Evolutionary conservation across 2,329 filamentous ascomycete species (phyloP).

Genomic region (Cephalotrichum gorgonifer): DNA sequence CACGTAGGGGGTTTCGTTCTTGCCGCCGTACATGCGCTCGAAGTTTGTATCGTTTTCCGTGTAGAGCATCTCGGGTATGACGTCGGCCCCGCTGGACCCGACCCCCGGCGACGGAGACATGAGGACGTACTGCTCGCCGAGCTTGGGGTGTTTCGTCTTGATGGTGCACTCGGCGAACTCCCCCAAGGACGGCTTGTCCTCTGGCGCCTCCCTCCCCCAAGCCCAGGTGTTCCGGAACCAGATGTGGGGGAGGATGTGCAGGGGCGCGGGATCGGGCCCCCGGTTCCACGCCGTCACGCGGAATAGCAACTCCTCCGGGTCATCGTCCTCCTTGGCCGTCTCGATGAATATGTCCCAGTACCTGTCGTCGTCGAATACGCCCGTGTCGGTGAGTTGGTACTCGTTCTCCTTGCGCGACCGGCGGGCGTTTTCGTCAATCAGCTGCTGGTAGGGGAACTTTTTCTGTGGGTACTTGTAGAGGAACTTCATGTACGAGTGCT

Average conservation of each 20-base stretch:
- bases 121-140: constrained; percentile 76
- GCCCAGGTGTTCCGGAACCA: constrained; percentile 98
- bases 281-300: constrained; percentile 95
- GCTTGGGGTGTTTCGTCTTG: constrained; percentile 66
- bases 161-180: constrained; percentile 56
- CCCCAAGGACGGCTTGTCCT: constrained; percentile 71
- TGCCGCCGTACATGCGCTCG: constrained; percentile 61
- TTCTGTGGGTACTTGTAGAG: constrained; percentile 95
- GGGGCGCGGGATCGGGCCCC: constrained; percentile 76
- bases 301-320: constrained; percentile 85
- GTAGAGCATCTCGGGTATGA: constrained; percentile 77
- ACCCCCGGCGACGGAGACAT: constrained; percentile 85
- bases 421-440: constrained; percentile 73
- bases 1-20: constrained; percentile 76
- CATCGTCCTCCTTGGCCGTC: constrained; percentile 85
- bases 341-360: constrained; percentile 99
- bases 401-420: constrained; percentile 69
- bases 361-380: constrained; percentile 73
- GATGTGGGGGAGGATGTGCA: constrained; percentile 89
- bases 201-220: constrained; percentile 70
- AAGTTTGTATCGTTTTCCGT: constrained; percentile 95
- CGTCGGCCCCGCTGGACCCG: constrained; percentile 67
- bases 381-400: constrained; percentile 87
- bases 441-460: constrained; percentile 83
- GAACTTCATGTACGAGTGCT: constrained; percentile 99